Percentiles rank a stretch among this genome's conserved stretches.
These are phyloP conservation scores for Termitomyces sp. DNA, from an alignment of 768 basidiomycete species.

Conservation along the genomic window DNA sequence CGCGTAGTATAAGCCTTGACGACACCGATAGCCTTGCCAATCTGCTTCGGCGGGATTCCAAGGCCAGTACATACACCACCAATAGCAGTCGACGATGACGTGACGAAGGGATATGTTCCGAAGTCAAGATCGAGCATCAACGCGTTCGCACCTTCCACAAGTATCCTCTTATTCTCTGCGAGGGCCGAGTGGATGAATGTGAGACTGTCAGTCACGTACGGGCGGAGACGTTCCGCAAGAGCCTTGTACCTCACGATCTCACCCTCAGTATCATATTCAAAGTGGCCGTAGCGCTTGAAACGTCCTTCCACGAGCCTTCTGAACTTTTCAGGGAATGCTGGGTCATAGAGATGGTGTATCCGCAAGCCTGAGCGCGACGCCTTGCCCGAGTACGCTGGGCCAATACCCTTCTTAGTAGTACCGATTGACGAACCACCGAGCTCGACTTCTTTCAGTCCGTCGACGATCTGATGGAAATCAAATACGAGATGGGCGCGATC, in stretches of 20 bases:
- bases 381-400: conserved; percentile 97
- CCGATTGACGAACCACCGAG: conserved; percentile 94
- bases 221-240: conserved; percentile 78
- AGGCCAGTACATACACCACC: conserved; percentile 97
- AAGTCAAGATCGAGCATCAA: conserved; percentile 98
- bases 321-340: conserved; percentile 86
- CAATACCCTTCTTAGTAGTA: conserved; percentile 97
- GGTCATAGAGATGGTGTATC: conserved; percentile 93
- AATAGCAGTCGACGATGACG: conserved; percentile 87
- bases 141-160: conserved; percentile 97
- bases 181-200: conserved; percentile 81
- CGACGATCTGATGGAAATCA: conserved; percentile 99
- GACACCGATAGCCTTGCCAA: conserved; percentile 88
- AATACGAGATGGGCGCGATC: conserved; percentile 97
- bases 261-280: conserved; percentile 97
- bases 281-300: conserved; percentile 96
- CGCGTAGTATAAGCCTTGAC: conserved; percentile 98
- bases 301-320: conserved; percentile 92
- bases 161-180: conserved; percentile 65
- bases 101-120: conserved; percentile 97
- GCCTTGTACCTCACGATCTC: conserved; percentile 91
- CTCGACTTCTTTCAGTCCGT: conserved; percentile 97
- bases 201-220: conserved; percentile 88
- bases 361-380: conserved; percentile 94
- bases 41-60: conserved; percentile 87